Base-by-base conservation (phyloP, 768 basidiomycete species). In the Pholiota microspora region DNA sequence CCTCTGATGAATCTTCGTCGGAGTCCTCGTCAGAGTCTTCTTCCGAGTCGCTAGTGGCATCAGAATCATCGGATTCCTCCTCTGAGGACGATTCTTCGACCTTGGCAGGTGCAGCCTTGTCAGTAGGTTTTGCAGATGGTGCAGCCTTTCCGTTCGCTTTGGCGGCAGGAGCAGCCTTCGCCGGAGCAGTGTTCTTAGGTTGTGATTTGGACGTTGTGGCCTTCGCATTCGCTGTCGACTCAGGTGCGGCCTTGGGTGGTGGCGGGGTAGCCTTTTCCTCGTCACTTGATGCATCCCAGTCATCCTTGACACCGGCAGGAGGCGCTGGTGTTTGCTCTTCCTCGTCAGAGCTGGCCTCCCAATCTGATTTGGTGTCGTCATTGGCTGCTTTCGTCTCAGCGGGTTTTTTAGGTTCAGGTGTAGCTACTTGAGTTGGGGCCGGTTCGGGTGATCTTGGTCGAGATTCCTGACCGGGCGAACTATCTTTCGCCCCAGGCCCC, bases 321-420 rank as follows among this genome's bases (percentile, higher is more conserved):
- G 68, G 53, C 10, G 58, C 59, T 16, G 65, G 56, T 49, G 65
- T 63, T 25, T 62, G 32, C 31, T 64, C 66, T 52, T 80, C 83
- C 25, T 82, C 84, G 29, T 83, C 86, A 53, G 79, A 83, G 51
- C 79, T 78, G 3, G 79, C 86, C 38, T 93, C 92, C 92, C 91
- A 94, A 48, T 76, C 73, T 12, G 71, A 72, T 53, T 75, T 75
- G 12, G 65, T 64, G 25, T 63, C 70, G 38, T 60, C 69, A 21
- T 62, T 63, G 5, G 54, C 55, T 12, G 45, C 51, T 34, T 61
- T 65, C 23, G 59, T 51, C 55, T 61, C 60, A 15, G 34, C 42
- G 21, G 74, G 73, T 38, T 69, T 73, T 24, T 67, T 68, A 31
- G 61, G 59, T 16, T 62, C 59, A 35, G 67, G 65, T 32, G 66